Percentiles rank a stretch among this genome's conserved stretches.
Conservation (phyloP, 192 early-diverging fungal genomes). For the Paraglomus brasilianum region DNA sequence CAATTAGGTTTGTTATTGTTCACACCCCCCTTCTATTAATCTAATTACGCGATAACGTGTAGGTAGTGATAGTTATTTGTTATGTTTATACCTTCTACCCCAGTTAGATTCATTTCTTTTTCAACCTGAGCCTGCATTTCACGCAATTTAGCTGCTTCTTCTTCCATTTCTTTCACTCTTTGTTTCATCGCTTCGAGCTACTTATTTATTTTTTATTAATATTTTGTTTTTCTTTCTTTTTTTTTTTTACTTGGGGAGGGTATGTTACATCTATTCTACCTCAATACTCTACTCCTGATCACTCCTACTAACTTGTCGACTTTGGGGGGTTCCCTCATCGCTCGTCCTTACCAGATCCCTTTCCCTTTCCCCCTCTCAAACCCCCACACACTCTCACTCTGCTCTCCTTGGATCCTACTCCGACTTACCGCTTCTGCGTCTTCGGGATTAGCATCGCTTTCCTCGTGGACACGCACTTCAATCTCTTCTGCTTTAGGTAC, state of each 20-base stretch:
- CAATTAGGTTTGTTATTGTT: background rate
- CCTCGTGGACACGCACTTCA: slow-evolving; percentile 16
- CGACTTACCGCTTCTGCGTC: slow-evolving; percentile 31
- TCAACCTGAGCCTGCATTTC: slow-evolving; percentile 76
- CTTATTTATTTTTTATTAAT: background rate
- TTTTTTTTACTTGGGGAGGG: background rate
- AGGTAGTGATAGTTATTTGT: background rate
- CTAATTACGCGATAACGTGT: background rate
- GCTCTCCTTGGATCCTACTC: too few species aligned
- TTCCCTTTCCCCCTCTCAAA: too few species aligned
- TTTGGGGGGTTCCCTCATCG: too few species aligned
- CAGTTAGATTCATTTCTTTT: slow-evolving; percentile 61
- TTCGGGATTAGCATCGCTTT: slow-evolving; percentile 14
- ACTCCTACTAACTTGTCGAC: background rate
- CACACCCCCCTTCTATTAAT: background rate
- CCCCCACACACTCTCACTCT: too few species aligned
- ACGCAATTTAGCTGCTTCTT: slow-evolving; percentile 76
- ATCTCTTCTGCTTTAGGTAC: background rate
- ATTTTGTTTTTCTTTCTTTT: background rate
- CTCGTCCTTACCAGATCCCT: too few species aligned
- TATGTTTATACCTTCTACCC: slow-evolving; percentile 45
- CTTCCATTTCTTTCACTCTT: slow-evolving; percentile 78
- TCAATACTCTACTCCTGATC: background rate
- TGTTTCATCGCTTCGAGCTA: slow-evolving; percentile 73
- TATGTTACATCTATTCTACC: background rate